A percentile compares a stretch with the other conserved stretches of the same genome.
These are phyloP conservation scores for Oryza glaberrima DNA, from an alignment of 176 grass and related monocot species.

Conservation along the genomic window DNA sequence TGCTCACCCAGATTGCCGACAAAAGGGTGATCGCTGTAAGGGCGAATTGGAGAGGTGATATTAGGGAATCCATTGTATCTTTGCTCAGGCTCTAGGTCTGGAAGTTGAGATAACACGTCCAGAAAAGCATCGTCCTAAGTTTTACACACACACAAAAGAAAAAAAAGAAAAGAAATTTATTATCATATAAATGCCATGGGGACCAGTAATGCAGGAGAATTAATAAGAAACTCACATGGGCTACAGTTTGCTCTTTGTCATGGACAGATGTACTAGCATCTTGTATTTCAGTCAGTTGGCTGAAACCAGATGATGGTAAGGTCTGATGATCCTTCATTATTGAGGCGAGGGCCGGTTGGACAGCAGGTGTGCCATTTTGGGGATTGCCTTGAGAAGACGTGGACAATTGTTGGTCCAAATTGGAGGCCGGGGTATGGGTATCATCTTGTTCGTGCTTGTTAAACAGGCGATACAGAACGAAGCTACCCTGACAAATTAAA, in stretches of 20 bases:
- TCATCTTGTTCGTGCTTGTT: constrained; percentile 58
- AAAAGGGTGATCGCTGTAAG: constrained; percentile 63
- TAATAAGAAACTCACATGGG: constrained; percentile 13
- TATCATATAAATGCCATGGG: background rate
- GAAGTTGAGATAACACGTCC: constrained; percentile 39
- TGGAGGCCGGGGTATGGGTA: background rate
- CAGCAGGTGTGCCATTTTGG: background rate
- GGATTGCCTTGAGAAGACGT: constrained; percentile 26
- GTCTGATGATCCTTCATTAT: constrained; percentile 1
- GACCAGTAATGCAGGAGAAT: background rate
- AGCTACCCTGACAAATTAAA: constrained; percentile 52
- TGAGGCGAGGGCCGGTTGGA: background rate
- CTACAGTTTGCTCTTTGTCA: background rate
- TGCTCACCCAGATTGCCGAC: constrained; percentile 27
- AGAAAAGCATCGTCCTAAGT: constrained; percentile 30
- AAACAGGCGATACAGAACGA: constrained; percentile 71
- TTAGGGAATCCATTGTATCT: constrained; percentile 35
- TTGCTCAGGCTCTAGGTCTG: constrained; percentile 38
- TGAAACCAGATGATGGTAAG: background rate
- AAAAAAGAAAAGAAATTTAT: background rate
- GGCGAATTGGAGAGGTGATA: constrained; percentile 54
- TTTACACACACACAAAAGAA: background rate
- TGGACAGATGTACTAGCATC: background rate
- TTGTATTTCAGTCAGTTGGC: background rate
- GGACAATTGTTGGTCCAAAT: constrained; percentile 21